Percentiles rank a stretch among this genome's conserved stretches.
phyloP scores from a whole-genome alignment of 306 rosid genomes.

The Acacia confusa region DNA sequence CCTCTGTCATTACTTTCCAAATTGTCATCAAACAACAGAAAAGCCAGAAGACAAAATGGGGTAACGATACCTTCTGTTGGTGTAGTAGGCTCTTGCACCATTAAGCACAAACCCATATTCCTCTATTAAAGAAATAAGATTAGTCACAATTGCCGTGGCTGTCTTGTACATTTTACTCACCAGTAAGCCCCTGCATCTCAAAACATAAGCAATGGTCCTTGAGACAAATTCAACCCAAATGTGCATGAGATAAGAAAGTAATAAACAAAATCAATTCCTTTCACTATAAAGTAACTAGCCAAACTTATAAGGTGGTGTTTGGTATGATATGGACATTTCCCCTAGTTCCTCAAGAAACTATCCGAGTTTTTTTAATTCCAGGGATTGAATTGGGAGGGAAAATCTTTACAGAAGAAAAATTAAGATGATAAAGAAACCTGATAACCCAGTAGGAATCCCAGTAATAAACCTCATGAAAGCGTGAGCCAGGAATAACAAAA shows the following conservation, averaged over 20 bases:
- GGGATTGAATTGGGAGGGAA: neutral
- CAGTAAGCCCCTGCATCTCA: constrained; percentile 66
- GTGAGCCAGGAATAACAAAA: constrained; percentile 69
- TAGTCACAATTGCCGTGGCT: constrained; percentile 64
- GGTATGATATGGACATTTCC: neutral
- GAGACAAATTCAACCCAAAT: neutral
- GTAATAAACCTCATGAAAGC: constrained; percentile 84
- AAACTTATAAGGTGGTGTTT: neutral
- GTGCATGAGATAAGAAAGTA: neutral
- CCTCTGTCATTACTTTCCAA: neutral
- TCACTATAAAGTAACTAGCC: neutral
- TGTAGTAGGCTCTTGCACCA: constrained; percentile 87
- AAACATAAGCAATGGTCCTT: neutral
- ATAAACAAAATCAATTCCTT: neutral
- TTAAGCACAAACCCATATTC: constrained; percentile 82
- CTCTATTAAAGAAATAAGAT: constrained; percentile 65
- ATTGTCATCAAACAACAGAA: neutral
- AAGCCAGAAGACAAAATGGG: neutral
- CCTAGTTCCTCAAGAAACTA: neutral
- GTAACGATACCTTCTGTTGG: constrained; percentile 71
- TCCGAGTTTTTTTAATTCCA: neutral
- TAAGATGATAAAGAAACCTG: constrained; percentile 43
- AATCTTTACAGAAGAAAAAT: neutral
- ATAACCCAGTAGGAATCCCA: constrained; percentile 98
- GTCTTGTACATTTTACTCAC: constrained; percentile 84